Conservation (phyloP, 2,329 filamentous ascomycete species). For the Fulvia fulva region DNA sequence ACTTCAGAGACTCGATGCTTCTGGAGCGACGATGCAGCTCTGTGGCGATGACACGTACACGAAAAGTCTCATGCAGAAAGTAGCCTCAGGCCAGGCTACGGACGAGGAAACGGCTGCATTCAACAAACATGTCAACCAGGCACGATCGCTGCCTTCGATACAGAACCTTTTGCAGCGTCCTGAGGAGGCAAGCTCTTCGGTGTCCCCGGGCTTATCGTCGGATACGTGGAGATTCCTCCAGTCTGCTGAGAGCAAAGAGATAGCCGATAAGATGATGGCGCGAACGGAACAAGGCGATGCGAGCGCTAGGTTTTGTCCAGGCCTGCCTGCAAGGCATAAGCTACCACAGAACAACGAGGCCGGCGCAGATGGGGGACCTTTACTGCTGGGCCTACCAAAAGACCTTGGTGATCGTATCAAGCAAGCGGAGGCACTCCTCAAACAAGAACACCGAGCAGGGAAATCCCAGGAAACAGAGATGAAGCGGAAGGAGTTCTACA, state of each 20-base stretch:
- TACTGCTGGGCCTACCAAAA: not conserved
- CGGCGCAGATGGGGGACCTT: no score
- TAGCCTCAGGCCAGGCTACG: conserved; percentile 23
- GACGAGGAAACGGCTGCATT: conserved; percentile 18
- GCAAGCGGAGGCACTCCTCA: not conserved
- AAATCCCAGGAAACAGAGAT: not conserved
- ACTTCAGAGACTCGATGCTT: conserved; percentile 3
- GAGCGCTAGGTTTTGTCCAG: no score
- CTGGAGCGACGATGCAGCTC: conserved; percentile 12
- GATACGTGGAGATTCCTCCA: no score
- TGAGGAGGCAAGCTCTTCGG: not conserved
- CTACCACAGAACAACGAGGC: no score
- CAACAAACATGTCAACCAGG: conserved; percentile 15
- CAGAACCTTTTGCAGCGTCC: conserved; percentile 7
- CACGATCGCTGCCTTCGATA: conserved; percentile 11
- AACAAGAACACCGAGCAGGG: not conserved
- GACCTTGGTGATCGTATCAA: not conserved
- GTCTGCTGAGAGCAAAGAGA: no score
- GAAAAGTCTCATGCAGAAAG: conserved; percentile 23
- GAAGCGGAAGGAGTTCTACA: not conserved
- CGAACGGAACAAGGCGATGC: no score
- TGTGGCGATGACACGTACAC: conserved; percentile 20
- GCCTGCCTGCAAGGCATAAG: no score
- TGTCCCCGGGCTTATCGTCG: not conserved
- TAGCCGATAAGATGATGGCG: no score